Base-by-base conservation (phyloP, 2,329 filamentous ascomycete genomes). In the Fusarium sp. region DNA sequence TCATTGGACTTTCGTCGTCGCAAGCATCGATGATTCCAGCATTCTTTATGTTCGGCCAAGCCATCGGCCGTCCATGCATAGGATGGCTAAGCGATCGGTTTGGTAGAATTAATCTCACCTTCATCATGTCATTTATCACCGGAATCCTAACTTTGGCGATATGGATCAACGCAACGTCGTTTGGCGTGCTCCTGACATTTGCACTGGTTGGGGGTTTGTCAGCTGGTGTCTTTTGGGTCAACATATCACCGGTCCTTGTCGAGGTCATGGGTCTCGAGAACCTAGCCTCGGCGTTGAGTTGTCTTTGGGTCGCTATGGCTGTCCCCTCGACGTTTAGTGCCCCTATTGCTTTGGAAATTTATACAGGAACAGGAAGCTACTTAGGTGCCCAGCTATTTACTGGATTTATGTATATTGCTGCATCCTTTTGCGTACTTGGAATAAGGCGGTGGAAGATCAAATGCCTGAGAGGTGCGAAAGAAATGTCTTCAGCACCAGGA, bases 11-110 rank as follows among this genome's bases (percentile, higher is more conserved):
- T 8, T 84, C 84, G 1, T 82, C 88, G 5, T 82, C 87, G n/a
- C 90, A 93, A 78, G 90, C 89, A 1, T 87, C 87, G 20, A 83
- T 90, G 44, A 85, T 92, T n/a, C 87, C 87, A 8, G 91, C 91
- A 0, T 75, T 92, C 15, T 81, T 93, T 58, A 93, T 91, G 72
- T 80, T 92, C 2, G 90, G 91, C 0, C 89, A 91, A 74, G 38
- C 54, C 14, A 56, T 57, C 0, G 39, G 54, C 1, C 17, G 38
- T 4, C 54, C 39, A 9, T 57, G 28, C 22, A 57, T 45, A 1
- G 39, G 39, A 2, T 57, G 54, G 39, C 15, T 45, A 3, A 56
- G 54, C 11, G 91, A 93, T 75, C 82, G 81, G 1, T 83, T 90
- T 38, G 90, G 91, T 5, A 84, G 90, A 4, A 85, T 93, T 73